phyloP scores from a whole-genome alignment of 1,284 basidiomycete species.

The Neonothopanus nambi region DNA sequence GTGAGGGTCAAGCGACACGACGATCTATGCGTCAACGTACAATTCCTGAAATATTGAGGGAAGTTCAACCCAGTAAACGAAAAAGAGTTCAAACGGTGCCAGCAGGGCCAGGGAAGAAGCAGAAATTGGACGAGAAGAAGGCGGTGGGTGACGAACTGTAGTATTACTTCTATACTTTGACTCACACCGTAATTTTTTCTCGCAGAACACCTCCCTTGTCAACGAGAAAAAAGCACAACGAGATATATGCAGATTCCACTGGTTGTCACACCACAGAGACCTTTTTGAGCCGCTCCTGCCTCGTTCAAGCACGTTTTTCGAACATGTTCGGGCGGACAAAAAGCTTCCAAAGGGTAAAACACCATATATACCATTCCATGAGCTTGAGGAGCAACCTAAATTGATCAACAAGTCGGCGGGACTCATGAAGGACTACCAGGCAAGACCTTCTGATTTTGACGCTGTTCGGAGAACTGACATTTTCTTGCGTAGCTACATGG shows the following conservation, averaged over 20 bases:
- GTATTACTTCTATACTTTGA: background rate
- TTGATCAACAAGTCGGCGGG: conserved; percentile 41
- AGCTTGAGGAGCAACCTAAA: conserved; percentile 45
- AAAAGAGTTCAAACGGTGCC: background rate
- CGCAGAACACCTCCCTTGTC: conserved; percentile 36
- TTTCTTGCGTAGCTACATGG: conserved; percentile 43
- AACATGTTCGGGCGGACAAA: conserved; percentile 25
- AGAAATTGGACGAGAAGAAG: conserved; percentile 37
- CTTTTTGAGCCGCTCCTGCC: conserved; percentile 45
- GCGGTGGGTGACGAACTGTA: conserved; percentile 28
- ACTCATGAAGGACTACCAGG: conserved; percentile 61
- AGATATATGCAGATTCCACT: conserved; percentile 38
- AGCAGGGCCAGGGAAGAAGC: conserved; percentile 29
- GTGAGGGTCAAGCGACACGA: background rate
- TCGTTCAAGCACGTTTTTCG: conserved; percentile 31
- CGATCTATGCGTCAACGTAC: background rate
- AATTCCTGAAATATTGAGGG: background rate
- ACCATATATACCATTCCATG: conserved; percentile 38
- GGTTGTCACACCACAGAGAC: conserved; percentile 39
- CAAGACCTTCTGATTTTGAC: conserved; percentile 23
- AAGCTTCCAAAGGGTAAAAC: conserved; percentile 6
- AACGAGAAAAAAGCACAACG: conserved; percentile 33
- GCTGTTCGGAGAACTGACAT: background rate
- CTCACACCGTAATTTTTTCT: background rate
- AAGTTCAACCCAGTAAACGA: background rate